Conservation (phyloP, 2,329 filamentous ascomycete species). For the Colletotrichum sansevieriae region DNA sequence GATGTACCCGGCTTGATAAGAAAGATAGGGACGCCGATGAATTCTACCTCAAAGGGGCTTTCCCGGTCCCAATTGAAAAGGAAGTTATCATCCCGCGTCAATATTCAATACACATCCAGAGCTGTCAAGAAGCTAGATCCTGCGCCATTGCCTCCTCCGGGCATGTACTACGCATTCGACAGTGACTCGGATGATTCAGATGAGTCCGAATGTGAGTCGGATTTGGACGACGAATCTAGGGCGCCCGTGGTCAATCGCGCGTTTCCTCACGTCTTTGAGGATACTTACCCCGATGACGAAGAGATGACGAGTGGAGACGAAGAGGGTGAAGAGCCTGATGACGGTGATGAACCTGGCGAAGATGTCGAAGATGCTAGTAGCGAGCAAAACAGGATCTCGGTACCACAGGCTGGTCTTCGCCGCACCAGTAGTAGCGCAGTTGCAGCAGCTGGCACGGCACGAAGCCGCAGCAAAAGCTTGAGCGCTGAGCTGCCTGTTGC, state of each 20-base stretch:
- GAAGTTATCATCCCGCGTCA: conserved; percentile 44
- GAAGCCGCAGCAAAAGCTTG: conserved; percentile 50
- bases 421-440: conserved; percentile 45
- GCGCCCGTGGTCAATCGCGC: conserved; percentile 47
- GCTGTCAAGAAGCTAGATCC: conserved; percentile 60
- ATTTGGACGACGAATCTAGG: conserved; percentile 48
- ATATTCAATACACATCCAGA: conserved; percentile 61
- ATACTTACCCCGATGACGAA: conserved; percentile 54
- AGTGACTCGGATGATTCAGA: conserved; percentile 51
- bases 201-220: conserved; percentile 48
- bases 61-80: neutral
- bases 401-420: conserved; percentile 44
- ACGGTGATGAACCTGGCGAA: conserved; percentile 40
- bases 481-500: conserved; percentile 47
- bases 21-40: conserved; percentile 58
- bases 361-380: conserved; percentile 11
- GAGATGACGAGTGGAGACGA: conserved; percentile 57
- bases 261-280: conserved; percentile 54
- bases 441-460: conserved; percentile 49
- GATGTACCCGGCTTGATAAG: conserved; percentile 57
- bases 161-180: conserved; percentile 65
- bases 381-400: conserved; percentile 37
- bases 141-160: conserved; percentile 64
- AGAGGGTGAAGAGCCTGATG: conserved; percentile 45
- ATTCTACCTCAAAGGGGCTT: conserved; percentile 48